Evolutionary conservation across 2,329 filamentous ascomycete genomes (phyloP).

Genomic region (Cordyceps cicadae): DNA sequence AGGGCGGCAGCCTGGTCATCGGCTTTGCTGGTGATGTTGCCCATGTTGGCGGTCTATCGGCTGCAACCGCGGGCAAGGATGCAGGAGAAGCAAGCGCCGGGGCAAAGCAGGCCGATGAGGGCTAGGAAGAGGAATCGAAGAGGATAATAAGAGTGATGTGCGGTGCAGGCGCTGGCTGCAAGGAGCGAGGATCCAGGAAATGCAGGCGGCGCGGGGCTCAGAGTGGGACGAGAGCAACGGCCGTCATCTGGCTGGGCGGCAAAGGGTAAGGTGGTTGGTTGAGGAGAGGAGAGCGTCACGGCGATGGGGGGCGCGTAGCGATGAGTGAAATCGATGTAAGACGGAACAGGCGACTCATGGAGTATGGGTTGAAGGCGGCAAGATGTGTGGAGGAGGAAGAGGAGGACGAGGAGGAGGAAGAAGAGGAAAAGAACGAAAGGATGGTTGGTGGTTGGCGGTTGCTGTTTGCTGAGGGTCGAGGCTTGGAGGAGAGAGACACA

Average conservation of each 20-base stretch:
- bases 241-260: slow-evolving; percentile 18
- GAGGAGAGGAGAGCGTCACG: slow-evolving; percentile 3
- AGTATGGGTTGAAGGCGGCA: neutral
- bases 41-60: slow-evolving; percentile 56
- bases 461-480: neutral
- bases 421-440: neutral
- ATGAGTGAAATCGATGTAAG: slow-evolving; percentile 14
- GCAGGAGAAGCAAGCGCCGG: neutral
- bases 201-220: slow-evolving; percentile 20
- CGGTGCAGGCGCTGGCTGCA: neutral
- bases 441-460: neutral
- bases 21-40: slow-evolving; percentile 79
- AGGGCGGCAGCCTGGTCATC: slow-evolving; percentile 68
- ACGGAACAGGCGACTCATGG: slow-evolving; percentile 1
- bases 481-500: neutral
- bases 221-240: slow-evolving; percentile 15
- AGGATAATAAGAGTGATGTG: neutral
- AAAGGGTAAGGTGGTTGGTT: neutral
- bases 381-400: neutral
- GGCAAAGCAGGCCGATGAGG: neutral
- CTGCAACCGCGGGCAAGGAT: slow-evolving; percentile 1
- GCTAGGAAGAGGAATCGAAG: neutral
- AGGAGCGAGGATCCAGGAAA: neutral
- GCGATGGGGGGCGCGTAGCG: slow-evolving; percentile 13
- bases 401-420: neutral